phyloP scores from a whole-genome alignment of 768 basidiomycete species.

The Collybia mongolica region DNA sequence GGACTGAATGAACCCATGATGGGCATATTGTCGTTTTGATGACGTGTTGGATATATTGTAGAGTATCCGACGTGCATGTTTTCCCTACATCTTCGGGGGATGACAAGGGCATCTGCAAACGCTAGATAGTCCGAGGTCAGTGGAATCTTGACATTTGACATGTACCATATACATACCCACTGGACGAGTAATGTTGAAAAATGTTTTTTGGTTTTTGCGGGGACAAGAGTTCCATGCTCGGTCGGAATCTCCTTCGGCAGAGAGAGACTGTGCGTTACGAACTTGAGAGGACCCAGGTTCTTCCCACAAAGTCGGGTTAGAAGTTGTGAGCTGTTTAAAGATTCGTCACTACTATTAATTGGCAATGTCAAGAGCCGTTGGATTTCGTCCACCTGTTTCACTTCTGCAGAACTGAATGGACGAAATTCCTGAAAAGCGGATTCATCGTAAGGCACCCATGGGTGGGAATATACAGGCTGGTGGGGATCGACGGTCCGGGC shows the following conservation, averaged over 20 bases:
- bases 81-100: background rate
- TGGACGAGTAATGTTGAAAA: conserved; percentile 1
- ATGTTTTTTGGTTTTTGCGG: conserved; percentile 2
- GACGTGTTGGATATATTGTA: conserved; percentile 19
- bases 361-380: conserved; percentile 6
- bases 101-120: conserved; percentile 3
- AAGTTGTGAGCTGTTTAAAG: background rate
- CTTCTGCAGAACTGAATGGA: too few relatives aligned
- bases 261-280: background rate
- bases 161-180: too few relatives aligned
- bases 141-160: too few relatives aligned
- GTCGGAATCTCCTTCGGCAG: background rate
- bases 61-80: background rate
- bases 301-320: background rate
- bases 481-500: too few relatives aligned
- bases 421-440: too few relatives aligned
- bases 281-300: conserved; percentile 1
- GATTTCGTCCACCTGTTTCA: conserved; percentile 6
- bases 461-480: too few relatives aligned
- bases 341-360: background rate
- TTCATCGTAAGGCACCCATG: too few relatives aligned
- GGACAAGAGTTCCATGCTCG: background rate
- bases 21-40: conserved; percentile 20
- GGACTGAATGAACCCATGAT: conserved; percentile 24
- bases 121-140: too few relatives aligned